A percentile compares a stretch with the other conserved stretches of the same genome.
phyloP scores from a whole-genome alignment of 768 basidiomycete species.

The Russula sp. region DNA sequence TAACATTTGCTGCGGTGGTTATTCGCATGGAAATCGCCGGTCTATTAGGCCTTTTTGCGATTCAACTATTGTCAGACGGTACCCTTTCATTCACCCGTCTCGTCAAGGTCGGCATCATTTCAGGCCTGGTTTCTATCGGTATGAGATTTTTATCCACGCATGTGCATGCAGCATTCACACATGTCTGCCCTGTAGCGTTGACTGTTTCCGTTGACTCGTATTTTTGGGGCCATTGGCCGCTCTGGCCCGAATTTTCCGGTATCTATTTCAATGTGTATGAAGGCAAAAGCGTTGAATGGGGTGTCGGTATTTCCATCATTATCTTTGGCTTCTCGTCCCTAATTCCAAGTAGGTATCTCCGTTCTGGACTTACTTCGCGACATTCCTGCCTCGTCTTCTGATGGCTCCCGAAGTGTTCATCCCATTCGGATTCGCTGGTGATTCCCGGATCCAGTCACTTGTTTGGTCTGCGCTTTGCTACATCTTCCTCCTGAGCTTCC shows the following conservation, averaged over 20 bases:
- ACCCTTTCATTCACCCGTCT: constrained; percentile 39
- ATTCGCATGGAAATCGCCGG: constrained; percentile 75
- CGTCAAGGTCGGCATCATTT: constrained; percentile 42
- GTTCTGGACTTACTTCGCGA: constrained; percentile 52
- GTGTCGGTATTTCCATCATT: constrained; percentile 45
- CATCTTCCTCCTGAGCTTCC: constrained; percentile 55
- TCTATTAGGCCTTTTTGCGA: constrained; percentile 51
- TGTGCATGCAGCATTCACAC: background rate
- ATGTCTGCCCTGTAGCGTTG: constrained; percentile 34
- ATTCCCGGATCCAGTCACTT: constrained; percentile 44
- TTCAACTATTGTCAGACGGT: constrained; percentile 44
- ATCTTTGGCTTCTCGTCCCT: background rate
- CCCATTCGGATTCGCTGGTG: constrained; percentile 41
- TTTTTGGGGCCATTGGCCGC: constrained; percentile 64
- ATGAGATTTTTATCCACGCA: constrained; percentile 9
- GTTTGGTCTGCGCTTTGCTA: constrained; percentile 47
- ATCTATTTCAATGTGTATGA: constrained; percentile 81
- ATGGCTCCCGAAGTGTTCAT: constrained; percentile 57
- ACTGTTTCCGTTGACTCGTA: constrained; percentile 72
- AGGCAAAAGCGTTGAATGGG: constrained; percentile 89
- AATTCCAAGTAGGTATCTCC: constrained; percentile 54
- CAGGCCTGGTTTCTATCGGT: constrained; percentile 49
- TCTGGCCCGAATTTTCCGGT: constrained; percentile 84
- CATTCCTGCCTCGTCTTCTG: constrained; percentile 71
- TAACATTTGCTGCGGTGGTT: constrained; percentile 61